Evolutionary conservation across 257 asterid species (phyloP).

Genomic region (Nyctanthes arbortristis): DNA sequence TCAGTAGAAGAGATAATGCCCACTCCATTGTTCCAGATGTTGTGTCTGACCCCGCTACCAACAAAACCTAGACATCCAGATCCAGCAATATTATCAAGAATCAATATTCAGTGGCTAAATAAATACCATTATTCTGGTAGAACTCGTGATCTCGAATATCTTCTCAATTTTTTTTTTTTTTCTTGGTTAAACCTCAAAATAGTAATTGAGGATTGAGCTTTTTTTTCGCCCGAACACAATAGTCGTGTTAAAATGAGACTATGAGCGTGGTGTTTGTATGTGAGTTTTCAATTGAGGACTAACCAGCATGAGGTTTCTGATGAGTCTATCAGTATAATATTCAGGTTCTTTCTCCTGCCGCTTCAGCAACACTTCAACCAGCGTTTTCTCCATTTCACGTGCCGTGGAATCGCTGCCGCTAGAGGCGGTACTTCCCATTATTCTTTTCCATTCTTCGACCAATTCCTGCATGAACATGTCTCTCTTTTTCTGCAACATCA

Average conservation of each 20-base stretch:
- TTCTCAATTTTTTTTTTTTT: no score
- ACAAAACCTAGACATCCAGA: constrained; percentile 42
- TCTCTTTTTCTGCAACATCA: constrained; percentile 40
- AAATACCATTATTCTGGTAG: no score
- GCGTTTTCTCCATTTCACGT: constrained; percentile 34
- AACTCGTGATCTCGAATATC: no score
- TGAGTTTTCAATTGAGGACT: not conserved
- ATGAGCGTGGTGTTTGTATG: no score
- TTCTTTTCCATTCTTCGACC: constrained; percentile 40
- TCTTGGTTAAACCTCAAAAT: no score
- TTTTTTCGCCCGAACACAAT: no score
- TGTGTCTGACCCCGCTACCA: constrained; percentile 68
- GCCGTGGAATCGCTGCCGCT: not conserved
- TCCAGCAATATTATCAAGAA: not conserved
- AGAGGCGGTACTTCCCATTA: constrained; percentile 18
- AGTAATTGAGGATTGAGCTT: no score
- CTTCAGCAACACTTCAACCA: constrained; percentile 44
- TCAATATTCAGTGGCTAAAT: not conserved
- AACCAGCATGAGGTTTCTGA: constrained; percentile 51
- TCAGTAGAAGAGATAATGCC: constrained; percentile 54
- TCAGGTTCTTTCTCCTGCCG: constrained; percentile 55
- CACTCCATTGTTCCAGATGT: constrained; percentile 68
- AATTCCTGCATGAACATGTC: constrained; percentile 49
- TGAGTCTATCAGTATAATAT: constrained; percentile 46
- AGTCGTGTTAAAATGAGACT: not conserved